phyloP scores from a whole-genome alignment of 2,329 filamentous ascomycete genomes.

The Sphaerostilbella broomeana region DNA sequence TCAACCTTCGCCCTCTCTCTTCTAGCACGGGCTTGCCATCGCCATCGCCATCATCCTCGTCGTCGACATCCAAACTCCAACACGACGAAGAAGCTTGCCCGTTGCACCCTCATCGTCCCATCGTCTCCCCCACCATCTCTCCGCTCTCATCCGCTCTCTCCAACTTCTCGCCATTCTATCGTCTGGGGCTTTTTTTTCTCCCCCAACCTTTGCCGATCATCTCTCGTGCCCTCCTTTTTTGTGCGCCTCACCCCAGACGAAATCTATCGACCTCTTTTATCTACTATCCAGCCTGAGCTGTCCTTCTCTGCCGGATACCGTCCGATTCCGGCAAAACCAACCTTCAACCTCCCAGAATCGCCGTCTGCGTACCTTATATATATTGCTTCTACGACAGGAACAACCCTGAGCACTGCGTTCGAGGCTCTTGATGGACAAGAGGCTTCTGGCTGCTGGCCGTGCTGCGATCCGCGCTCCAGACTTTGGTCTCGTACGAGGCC shows the following conservation, averaged over 20 bases:
- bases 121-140: background rate
- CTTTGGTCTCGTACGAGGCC: constrained; percentile 24
- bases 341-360: background rate
- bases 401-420: constrained; percentile 3
- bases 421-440: constrained; percentile 32
- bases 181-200: constrained; percentile 2
- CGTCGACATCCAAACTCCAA: background rate
- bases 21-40: constrained; percentile 1
- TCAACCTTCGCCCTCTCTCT: background rate
- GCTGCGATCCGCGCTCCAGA: constrained; percentile 25
- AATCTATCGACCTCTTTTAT: too few relatives aligned
- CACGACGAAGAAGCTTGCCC: background rate
- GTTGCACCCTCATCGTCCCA: background rate
- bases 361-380: background rate
- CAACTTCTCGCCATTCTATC: background rate
- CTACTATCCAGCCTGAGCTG: background rate
- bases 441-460: constrained; percentile 30
- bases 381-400: background rate
- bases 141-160: background rate
- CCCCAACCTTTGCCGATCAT: background rate
- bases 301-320: background rate
- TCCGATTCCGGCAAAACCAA: background rate
- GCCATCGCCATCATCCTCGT: background rate
- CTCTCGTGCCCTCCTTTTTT: background rate
- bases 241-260: too few relatives aligned